These are phyloP conservation scores for Jackrogersella multiformis DNA, from an alignment of 495 filamentous ascomycete species.

Conservation along the genomic window DNA sequence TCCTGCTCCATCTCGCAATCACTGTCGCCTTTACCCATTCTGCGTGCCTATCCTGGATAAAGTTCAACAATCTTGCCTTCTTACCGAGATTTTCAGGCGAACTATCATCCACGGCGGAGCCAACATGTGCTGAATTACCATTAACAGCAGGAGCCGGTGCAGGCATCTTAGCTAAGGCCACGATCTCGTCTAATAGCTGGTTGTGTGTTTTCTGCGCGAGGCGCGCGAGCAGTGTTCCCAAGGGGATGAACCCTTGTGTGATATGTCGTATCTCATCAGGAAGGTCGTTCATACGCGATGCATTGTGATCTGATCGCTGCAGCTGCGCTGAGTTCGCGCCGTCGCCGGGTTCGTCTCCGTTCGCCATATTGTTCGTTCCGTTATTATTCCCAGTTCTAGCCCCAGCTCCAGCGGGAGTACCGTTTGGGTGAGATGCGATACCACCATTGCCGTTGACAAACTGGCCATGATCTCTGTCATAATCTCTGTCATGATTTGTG, in stretches of 20 bases:
- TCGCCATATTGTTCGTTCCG: constrained; percentile 34
- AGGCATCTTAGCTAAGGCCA: constrained; percentile 71
- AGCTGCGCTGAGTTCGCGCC: constrained; percentile 31
- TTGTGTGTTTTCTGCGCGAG: constrained; percentile 85
- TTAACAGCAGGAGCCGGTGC: constrained; percentile 56
- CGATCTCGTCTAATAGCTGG: constrained; percentile 74
- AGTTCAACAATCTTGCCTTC: constrained; percentile 79
- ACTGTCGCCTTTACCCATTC: constrained; percentile 91
- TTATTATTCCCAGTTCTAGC: constrained; percentile 20
- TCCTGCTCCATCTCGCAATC: constrained; percentile 85
- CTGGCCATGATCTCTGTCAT: constrained; percentile 60
- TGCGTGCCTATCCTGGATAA: constrained; percentile 64
- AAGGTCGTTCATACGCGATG: constrained; percentile 58
- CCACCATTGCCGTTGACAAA: constrained; percentile 47
- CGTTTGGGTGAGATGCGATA: constrained; percentile 34
- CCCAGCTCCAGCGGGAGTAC: constrained; percentile 15
- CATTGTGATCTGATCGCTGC: constrained; percentile 16
- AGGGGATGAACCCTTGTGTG: constrained; percentile 74
- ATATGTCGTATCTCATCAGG: constrained; percentile 84
- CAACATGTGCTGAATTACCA: constrained; percentile 56
- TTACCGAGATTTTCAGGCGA: constrained; percentile 76
- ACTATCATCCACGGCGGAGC: constrained; percentile 59
- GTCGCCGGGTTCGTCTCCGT: constrained; percentile 38
- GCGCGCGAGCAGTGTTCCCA: constrained; percentile 74
- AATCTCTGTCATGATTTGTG: constrained; percentile 62